phyloP scores from a whole-genome alignment of 1,284 basidiomycete genomes.

The Apiotrichum veenhuisii region DNA sequence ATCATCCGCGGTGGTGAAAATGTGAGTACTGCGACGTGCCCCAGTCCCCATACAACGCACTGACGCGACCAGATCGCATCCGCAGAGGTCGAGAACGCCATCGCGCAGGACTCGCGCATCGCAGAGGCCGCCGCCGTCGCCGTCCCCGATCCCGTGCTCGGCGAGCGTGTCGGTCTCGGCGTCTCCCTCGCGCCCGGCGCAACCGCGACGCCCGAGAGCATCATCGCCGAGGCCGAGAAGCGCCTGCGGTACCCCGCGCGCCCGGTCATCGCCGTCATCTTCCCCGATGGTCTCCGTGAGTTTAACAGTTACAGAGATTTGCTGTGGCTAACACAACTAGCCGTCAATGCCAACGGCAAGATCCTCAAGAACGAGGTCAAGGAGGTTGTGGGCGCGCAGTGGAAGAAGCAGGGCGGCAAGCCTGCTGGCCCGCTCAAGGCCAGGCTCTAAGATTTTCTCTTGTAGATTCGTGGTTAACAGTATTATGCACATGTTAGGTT shows the following conservation, averaged over 20 bases:
- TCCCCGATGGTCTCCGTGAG: constrained; percentile 15
- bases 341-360: constrained; percentile 19
- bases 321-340: neutral
- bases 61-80: constrained; percentile 29
- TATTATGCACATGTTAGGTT: neutral
- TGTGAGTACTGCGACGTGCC: neutral
- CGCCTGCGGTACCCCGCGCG: constrained; percentile 18
- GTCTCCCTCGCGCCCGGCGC: constrained; percentile 26
- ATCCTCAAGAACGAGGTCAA: constrained; percentile 18
- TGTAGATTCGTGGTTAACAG: no score
- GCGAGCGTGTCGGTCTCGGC: constrained; percentile 39
- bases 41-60: no score
- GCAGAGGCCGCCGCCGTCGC: constrained; percentile 37
- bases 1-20: constrained; percentile 48
- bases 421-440: constrained; percentile 5
- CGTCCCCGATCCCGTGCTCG: constrained; percentile 35
- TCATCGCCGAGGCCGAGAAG: constrained; percentile 13
- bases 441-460: constrained; percentile 3
- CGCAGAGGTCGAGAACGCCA: constrained; percentile 42
- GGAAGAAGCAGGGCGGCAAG: constrained; percentile 14
- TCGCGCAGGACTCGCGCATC: constrained; percentile 33
- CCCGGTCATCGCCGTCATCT: constrained; percentile 14
- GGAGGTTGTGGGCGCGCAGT: constrained; percentile 17
- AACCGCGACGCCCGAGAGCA: constrained; percentile 7
- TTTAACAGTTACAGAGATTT: neutral